A percentile compares a stretch with the other conserved stretches of the same genome.
phyloP scores from a whole-genome alignment of 345 rosid species.

The Stellera chamaejasme region DNA sequence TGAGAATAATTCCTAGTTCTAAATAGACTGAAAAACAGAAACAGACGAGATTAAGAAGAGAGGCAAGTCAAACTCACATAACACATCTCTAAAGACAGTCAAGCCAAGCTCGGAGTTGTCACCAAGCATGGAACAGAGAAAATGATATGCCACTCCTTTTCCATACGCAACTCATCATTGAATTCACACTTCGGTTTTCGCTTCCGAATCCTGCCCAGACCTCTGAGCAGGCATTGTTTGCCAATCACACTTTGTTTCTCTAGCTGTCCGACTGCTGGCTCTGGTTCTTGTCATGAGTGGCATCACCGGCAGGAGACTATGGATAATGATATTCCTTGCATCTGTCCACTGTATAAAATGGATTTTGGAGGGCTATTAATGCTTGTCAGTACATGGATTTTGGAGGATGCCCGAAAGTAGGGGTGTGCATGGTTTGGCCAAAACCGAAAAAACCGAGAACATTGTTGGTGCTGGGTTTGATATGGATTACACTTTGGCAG shows the following conservation, averaged over 20 bases:
- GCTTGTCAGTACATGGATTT: too few relatives aligned
- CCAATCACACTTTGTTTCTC: too few relatives aligned
- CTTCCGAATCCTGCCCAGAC: slow-evolving; percentile 23
- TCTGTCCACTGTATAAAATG: too few relatives aligned
- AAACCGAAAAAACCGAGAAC: slow-evolving; percentile 62
- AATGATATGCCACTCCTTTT: slow-evolving; percentile 55
- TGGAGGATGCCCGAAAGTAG: too few relatives aligned
- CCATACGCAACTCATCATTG: slow-evolving; percentile 17
- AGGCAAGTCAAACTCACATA: slow-evolving; percentile 38
- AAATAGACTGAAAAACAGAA: too few relatives aligned
- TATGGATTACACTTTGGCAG: slow-evolving; percentile 94
- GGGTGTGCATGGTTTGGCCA: too few relatives aligned
- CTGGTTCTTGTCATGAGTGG: too few relatives aligned
- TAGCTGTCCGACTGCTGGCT: too few relatives aligned
- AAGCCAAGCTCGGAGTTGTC: slow-evolving; percentile 60
- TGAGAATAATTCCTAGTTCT: too few relatives aligned
- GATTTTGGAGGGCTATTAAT: too few relatives aligned
- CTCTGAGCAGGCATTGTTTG: slow-evolving; percentile 16
- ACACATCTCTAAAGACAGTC: slow-evolving; percentile 75
- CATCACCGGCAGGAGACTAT: too few relatives aligned
- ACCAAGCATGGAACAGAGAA: slow-evolving; percentile 70
- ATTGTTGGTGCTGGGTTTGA: slow-evolving; percentile 82
- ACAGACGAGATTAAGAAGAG: not conserved
- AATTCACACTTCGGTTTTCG: slow-evolving; percentile 17
- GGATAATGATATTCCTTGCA: too few relatives aligned